phyloP scores from a whole-genome alignment of 1,284 basidiomycete species.

The Puccinia triticina region DNA sequence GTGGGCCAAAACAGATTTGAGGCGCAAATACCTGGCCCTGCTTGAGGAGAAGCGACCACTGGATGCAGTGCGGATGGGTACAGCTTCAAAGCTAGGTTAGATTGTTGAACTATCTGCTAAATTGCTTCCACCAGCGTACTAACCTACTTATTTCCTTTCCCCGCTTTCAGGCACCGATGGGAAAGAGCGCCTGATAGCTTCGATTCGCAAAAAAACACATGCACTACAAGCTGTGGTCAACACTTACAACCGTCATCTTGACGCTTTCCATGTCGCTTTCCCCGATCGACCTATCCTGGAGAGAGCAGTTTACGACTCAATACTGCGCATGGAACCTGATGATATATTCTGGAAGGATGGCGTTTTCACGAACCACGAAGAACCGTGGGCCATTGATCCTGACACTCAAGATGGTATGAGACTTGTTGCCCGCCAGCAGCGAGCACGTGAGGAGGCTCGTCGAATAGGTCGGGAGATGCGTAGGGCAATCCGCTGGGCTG shows the following conservation, averaged over 20 bases:
- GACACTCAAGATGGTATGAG: constrained; percentile 32
- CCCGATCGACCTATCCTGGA: neutral
- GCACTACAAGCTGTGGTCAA: neutral
- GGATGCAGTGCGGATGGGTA: neutral
- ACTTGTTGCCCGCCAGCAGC: neutral
- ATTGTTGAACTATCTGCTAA: neutral
- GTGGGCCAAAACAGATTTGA: constrained; percentile 15
- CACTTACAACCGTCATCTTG: neutral
- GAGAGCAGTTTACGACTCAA: neutral
- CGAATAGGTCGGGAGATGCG: constrained; percentile 16
- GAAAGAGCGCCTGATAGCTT: neutral
- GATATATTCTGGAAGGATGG: constrained; percentile 28
- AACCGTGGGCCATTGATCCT: constrained; percentile 27
- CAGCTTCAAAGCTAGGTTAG: constrained; percentile 29
- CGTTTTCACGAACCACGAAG: constrained; percentile 1
- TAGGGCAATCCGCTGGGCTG: constrained; percentile 11
- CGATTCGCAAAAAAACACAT: neutral
- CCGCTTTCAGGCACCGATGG: constrained; percentile 8
- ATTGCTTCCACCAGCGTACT: neutral
- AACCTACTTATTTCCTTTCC: neutral
- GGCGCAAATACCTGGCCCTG: neutral
- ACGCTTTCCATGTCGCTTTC: neutral
- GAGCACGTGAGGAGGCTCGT: neutral
- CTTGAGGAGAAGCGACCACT: constrained; percentile 15
- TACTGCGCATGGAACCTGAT: neutral